phyloP scores from a whole-genome alignment of 2,329 filamentous ascomycete genomes.

The Talaromyces sp. region DNA sequence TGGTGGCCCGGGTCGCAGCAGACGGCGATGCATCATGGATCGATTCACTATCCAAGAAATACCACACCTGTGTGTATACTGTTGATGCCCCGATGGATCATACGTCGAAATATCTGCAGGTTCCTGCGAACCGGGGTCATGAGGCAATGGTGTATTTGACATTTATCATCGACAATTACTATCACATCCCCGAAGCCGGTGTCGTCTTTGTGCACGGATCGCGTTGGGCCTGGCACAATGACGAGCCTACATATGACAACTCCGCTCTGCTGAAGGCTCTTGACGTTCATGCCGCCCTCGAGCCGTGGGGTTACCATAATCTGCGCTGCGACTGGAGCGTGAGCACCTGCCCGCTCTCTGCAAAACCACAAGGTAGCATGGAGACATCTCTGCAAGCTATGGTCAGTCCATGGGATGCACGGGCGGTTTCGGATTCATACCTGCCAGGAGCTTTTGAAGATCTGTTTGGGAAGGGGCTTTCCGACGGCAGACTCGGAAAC shows the following conservation, averaged over 20 bases:
- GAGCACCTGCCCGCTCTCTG: slow-evolving; percentile 37
- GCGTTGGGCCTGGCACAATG: slow-evolving; percentile 47
- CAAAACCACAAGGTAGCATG: slow-evolving; percentile 40
- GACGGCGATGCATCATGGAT: slow-evolving; percentile 46
- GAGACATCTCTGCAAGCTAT: slow-evolving; percentile 39
- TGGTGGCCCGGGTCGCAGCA: slow-evolving; percentile 42
- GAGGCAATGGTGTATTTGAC: slow-evolving; percentile 49
- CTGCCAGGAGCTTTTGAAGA: slow-evolving; percentile 34
- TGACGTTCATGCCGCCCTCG: slow-evolving; percentile 39
- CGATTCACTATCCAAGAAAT: slow-evolving; percentile 35
- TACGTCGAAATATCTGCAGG: slow-evolving; percentile 21
- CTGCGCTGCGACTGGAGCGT: slow-evolving; percentile 51
- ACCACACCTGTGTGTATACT: slow-evolving; percentile 47
- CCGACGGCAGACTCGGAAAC: slow-evolving; percentile 33
- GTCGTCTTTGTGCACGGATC: slow-evolving; percentile 45
- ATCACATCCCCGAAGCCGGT: slow-evolving; percentile 32
- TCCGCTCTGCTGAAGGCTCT: slow-evolving; percentile 31
- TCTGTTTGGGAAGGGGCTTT: slow-evolving; percentile 35
- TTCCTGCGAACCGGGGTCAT: slow-evolving; percentile 47
- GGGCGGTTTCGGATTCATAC: slow-evolving; percentile 38
- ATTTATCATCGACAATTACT: slow-evolving; percentile 48
- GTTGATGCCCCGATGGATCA: slow-evolving; percentile 33
- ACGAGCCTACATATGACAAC: slow-evolving; percentile 39
- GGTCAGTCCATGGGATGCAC: slow-evolving; percentile 44
- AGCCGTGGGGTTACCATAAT: slow-evolving; percentile 45